These are phyloP conservation scores for Fraxinus pennsylvanica DNA, from an alignment of 257 asterid species.

Conservation along the genomic window DNA sequence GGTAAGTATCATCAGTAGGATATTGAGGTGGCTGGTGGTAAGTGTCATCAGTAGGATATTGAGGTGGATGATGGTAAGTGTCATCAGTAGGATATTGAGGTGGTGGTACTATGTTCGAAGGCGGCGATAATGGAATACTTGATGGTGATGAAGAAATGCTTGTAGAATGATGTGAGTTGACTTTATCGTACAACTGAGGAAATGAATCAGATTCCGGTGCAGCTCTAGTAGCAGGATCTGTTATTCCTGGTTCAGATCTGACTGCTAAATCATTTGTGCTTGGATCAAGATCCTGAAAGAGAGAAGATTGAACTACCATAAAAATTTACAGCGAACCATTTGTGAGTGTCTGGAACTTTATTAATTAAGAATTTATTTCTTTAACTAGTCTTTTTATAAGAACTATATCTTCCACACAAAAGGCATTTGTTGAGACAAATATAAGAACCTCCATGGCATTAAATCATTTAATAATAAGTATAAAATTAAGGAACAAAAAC, in stretches of 20 bases:
- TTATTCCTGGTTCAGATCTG: background rate
- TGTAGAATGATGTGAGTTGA: conserved; percentile 41
- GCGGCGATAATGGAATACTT: conserved; percentile 30
- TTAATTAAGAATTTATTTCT: background rate
- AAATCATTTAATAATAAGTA: background rate
- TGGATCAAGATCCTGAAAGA: background rate
- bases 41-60: conserved; percentile 35
- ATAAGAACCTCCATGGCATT: background rate
- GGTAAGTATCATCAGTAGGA: conserved; percentile 31
- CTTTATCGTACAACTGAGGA: conserved; percentile 27
- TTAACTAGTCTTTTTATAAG: background rate
- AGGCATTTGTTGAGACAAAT: background rate
- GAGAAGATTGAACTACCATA: background rate
- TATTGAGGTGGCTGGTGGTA: conserved; percentile 21
- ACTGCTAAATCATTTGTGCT: conserved; percentile 12
- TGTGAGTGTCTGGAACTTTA: background rate
- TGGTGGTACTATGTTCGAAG: conserved; percentile 41
- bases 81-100: conserved; percentile 31
- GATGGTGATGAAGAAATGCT: conserved; percentile 45
- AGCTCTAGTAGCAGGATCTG: background rate
- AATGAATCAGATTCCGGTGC: conserved; percentile 23
- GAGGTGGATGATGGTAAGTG: conserved; percentile 22
- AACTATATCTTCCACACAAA: conserved; percentile 13
- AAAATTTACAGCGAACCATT: background rate
- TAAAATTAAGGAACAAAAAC: background rate